A percentile compares a stretch with the other conserved stretches of the same genome.
Evolutionary conservation across 2,329 filamentous ascomycete species (phyloP).

Genomic region (Tolypocladium nubicola): DNA sequence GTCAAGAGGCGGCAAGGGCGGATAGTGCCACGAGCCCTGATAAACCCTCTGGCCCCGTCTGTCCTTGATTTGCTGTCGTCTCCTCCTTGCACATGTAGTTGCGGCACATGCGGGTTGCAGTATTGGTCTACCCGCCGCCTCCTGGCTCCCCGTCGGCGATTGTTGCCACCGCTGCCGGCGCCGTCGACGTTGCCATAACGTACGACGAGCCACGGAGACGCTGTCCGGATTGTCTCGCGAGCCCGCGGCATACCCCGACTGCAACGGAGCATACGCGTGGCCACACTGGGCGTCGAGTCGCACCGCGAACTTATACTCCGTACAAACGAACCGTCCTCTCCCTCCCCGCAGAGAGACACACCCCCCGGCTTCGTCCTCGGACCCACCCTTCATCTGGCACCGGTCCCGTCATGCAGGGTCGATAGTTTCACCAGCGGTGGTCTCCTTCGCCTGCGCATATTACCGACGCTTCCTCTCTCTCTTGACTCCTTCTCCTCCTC

Average conservation of each 20-base stretch:
- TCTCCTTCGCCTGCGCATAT: background rate
- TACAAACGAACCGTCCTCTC: background rate
- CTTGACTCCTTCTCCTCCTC: background rate
- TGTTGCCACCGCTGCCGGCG: background rate
- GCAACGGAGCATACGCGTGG: background rate
- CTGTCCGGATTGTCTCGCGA: background rate
- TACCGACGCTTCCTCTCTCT: background rate
- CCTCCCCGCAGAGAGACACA: background rate
- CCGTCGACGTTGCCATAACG: no score
- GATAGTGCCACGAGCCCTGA: background rate
- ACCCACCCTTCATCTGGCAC: background rate
- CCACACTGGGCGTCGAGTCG: background rate
- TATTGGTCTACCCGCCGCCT: background rate
- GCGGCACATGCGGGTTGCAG: no score
- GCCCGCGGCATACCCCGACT: background rate
- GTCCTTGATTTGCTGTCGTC: background rate
- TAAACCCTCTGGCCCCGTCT: background rate
- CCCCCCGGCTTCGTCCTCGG: background rate
- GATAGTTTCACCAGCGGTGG: background rate
- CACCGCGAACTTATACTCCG: background rate
- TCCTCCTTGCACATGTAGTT: background rate
- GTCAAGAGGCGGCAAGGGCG: background rate
- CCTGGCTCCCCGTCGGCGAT: background rate
- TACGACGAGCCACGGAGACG: background rate
- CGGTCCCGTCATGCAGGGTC: background rate